These are phyloP conservation scores for Mycena olivaceomarginata DNA, from an alignment of 768 basidiomycete genomes.

Conservation along the genomic window DNA sequence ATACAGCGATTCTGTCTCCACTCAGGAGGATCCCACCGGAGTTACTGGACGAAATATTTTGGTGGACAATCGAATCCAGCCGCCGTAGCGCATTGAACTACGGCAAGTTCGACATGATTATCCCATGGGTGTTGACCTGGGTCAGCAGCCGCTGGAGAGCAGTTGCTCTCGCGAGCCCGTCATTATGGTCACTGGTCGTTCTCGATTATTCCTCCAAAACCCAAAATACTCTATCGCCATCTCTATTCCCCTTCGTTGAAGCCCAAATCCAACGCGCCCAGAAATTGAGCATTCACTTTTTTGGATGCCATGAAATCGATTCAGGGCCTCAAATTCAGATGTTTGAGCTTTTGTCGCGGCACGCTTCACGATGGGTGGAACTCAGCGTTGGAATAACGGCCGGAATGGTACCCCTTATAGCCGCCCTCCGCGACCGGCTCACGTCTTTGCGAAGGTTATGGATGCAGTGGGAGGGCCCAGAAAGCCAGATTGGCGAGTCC, in stretches of 20 bases:
- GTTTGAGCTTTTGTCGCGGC: neutral
- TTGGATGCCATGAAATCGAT: neutral
- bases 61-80: neutral
- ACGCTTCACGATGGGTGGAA: slow-evolving; percentile 23
- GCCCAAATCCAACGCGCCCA: slow-evolving; percentile 13
- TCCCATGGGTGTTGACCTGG: slow-evolving; percentile 18
- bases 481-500: neutral
- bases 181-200: slow-evolving; percentile 16
- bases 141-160: slow-evolving; percentile 14
- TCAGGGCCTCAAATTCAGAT: slow-evolving; percentile 3
- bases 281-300: slow-evolving; percentile 9
- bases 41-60: slow-evolving; percentile 22
- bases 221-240: neutral
- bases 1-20: slow-evolving; percentile 3
- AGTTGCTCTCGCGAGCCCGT: neutral
- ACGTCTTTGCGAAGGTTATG: neutral
- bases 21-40: slow-evolving; percentile 25
- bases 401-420: neutral
- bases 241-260: neutral
- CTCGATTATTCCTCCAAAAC: neutral
- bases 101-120: neutral
- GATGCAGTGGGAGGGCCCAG: slow-evolving; percentile 2
- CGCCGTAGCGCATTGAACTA: neutral
- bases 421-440: neutral
- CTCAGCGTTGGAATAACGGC: slow-evolving; percentile 15